Conservation (phyloP, 768 basidiomycete species). For the Lyophyllum shimeji region DNA sequence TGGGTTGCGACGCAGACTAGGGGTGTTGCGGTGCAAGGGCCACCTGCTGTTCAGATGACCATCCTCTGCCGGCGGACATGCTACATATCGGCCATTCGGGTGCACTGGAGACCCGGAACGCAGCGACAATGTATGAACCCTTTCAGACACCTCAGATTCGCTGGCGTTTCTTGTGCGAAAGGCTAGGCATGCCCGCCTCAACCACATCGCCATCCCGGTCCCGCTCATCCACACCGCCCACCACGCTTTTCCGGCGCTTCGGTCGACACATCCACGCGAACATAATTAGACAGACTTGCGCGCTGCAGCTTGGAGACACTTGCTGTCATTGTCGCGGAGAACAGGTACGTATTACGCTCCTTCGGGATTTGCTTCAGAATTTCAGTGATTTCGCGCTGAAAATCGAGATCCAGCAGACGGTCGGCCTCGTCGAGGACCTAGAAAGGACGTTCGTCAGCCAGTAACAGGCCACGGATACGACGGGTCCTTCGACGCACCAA, state of each 20-base stretch:
- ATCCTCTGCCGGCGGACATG: no score
- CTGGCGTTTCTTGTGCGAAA: conserved; percentile 44
- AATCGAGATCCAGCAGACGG: conserved; percentile 91
- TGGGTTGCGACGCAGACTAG: neutral
- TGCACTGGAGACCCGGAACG: no score
- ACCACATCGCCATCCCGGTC: conserved; percentile 91
- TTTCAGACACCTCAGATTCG: no score
- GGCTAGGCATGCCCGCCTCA: conserved; percentile 77
- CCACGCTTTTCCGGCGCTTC: no score
- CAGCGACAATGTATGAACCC: no score
- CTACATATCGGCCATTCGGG: no score
- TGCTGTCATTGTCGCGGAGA: conserved; percentile 97
- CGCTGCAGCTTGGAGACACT: conserved; percentile 94
- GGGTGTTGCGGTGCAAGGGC: neutral
- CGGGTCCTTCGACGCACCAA: conserved; percentile 52
- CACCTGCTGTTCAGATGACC: no score
- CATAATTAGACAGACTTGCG: conserved; percentile 85
- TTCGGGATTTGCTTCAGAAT: conserved; percentile 91
- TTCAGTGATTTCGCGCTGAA: conserved; percentile 90
- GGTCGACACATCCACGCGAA: conserved; percentile 87
- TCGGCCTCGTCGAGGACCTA: conserved; percentile 98
- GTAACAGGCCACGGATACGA: neutral
- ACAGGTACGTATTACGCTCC: conserved; percentile 90
- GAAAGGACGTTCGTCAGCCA: neutral
- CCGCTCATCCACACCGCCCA: conserved; percentile 68